Conservation (phyloP, 1,284 basidiomycete species). For the Psilocybe mexicana region DNA sequence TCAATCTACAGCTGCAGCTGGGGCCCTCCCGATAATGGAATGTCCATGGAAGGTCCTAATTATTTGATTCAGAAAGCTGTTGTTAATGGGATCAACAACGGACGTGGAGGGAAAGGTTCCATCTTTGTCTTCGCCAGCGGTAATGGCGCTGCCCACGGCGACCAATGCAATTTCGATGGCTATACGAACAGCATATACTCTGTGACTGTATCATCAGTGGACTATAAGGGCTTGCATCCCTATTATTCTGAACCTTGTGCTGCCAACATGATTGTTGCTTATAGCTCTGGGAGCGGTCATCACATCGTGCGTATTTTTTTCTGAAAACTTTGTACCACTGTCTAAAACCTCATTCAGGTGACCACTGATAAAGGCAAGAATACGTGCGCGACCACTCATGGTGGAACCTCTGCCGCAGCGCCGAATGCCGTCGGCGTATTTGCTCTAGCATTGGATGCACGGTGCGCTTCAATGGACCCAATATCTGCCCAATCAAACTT, state of each 20-base stretch:
- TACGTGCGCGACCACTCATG: slow-evolving; percentile 83
- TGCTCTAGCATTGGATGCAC: slow-evolving; percentile 81
- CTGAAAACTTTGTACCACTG: slow-evolving; percentile 7
- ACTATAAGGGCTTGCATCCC: slow-evolving; percentile 91
- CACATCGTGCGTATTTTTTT: slow-evolving; percentile 69
- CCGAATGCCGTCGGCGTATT: slow-evolving; percentile 94
- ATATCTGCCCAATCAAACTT: neutral
- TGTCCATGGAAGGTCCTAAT: slow-evolving; percentile 93
- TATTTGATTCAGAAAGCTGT: slow-evolving; percentile 94
- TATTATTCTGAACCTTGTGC: slow-evolving; percentile 98
- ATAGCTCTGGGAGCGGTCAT: slow-evolving; percentile 94
- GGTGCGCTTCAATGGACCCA: slow-evolving; percentile 47
- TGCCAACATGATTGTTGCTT: slow-evolving; percentile 95
- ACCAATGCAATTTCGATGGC: slow-evolving; percentile 99
- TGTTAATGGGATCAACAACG: slow-evolving; percentile 92
- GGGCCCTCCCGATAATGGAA: slow-evolving; percentile 97
- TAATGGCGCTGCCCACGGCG: slow-evolving; percentile 89
- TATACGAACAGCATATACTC: slow-evolving; percentile 99
- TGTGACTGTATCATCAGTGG: slow-evolving; percentile 93
- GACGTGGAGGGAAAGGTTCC: slow-evolving; percentile 88
- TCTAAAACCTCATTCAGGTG: slow-evolving; percentile 51
- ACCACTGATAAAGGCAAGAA: slow-evolving; percentile 93
- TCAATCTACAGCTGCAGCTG: slow-evolving; percentile 96
- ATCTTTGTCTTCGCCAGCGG: slow-evolving; percentile 98
- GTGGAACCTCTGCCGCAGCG: slow-evolving; percentile 97